These are phyloP conservation scores for Cryptococcus amylolentus DNA, from an alignment of 1,284 basidiomycete genomes.

Conservation along the genomic window DNA sequence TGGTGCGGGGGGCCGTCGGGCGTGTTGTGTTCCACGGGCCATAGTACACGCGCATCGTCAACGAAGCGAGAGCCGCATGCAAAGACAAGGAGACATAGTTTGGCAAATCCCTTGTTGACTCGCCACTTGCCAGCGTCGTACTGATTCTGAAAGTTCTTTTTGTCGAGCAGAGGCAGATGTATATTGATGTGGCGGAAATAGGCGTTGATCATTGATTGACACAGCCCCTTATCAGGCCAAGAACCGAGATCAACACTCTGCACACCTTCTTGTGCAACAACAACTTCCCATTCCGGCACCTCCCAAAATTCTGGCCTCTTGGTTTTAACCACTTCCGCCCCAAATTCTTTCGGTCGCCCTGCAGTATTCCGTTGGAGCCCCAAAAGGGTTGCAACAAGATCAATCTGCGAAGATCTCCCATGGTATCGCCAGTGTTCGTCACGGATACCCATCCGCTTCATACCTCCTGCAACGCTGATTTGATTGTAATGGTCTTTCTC, in stretches of 20 bases:
- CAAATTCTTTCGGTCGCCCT: conserved; percentile 15
- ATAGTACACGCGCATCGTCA: conserved; percentile 61
- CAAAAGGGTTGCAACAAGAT: conserved; percentile 63
- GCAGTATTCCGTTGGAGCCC: conserved; percentile 54
- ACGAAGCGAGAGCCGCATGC: conserved; percentile 68
- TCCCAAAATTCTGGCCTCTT: conserved; percentile 45
- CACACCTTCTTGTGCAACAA: conserved; percentile 38
- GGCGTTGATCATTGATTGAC: conserved; percentile 59
- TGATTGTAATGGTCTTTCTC: conserved; percentile 16
- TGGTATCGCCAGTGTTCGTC: conserved; percentile 58
- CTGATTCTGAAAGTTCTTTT: conserved; percentile 65
- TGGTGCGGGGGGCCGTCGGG: conserved; percentile 40
- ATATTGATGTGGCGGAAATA: conserved; percentile 66
- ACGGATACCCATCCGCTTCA: conserved; percentile 34
- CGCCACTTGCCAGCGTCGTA: conserved; percentile 60
- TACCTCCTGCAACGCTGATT: conserved; percentile 22
- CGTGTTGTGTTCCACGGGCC: conserved; percentile 39
- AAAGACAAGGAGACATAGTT: conserved; percentile 69
- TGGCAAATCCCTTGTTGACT: conserved; percentile 62
- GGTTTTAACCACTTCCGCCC: conserved; percentile 23
- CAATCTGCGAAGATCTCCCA: conserved; percentile 66
- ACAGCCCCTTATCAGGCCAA: conserved; percentile 57
- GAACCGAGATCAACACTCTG: conserved; percentile 33
- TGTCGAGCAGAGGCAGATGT: conserved; percentile 69
- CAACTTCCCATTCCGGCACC: conserved; percentile 47